Evolutionary conservation across 1,284 basidiomycete species (phyloP).

Genomic region (Peniophora sp.): DNA sequence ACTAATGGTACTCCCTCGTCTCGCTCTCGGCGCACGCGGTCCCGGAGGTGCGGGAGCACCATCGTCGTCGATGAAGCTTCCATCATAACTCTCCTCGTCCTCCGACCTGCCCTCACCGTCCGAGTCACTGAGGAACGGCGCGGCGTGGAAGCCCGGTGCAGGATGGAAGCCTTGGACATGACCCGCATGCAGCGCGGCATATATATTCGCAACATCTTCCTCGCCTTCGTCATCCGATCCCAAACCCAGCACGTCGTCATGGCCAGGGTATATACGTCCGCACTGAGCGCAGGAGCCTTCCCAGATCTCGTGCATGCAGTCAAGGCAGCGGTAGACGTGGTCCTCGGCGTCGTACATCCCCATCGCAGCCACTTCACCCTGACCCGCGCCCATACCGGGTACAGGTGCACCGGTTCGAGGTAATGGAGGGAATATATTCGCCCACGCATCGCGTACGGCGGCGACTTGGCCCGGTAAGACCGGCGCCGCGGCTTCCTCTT

Average conservation of each 20-base stretch:
- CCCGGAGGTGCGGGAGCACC: not conserved
- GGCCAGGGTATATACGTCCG: slow-evolving; percentile 47
- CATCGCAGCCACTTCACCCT: slow-evolving; percentile 26
- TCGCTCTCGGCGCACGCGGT: not conserved
- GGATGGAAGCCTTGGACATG: not conserved
- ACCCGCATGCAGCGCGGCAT: not conserved
- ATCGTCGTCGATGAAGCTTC: slow-evolving; percentile 24
- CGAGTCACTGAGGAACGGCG: not conserved
- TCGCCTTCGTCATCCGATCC: slow-evolving; percentile 15
- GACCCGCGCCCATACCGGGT: slow-evolving; percentile 10
- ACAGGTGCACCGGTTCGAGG: slow-evolving; percentile 2
- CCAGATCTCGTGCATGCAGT: slow-evolving; percentile 71
- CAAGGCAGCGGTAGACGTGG: slow-evolving; percentile 62
- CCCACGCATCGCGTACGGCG: slow-evolving; percentile 45
- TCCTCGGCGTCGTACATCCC: slow-evolving; percentile 67
- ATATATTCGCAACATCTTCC: slow-evolving; percentile 9
- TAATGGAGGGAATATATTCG: slow-evolving; percentile 40
- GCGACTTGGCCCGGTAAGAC: not conserved
- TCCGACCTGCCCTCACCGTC: slow-evolving; percentile 12
- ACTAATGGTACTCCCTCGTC: not conserved
- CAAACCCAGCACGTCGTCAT: slow-evolving; percentile 16
- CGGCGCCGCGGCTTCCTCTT: slow-evolving; percentile 6
- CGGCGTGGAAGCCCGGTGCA: not conserved
- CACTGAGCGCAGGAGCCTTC: slow-evolving; percentile 55
- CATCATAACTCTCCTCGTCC: slow-evolving; percentile 24